Base-by-base conservation (phyloP, 2,329 filamentous ascomycete genomes). In the Xylariaceae sp. region DNA sequence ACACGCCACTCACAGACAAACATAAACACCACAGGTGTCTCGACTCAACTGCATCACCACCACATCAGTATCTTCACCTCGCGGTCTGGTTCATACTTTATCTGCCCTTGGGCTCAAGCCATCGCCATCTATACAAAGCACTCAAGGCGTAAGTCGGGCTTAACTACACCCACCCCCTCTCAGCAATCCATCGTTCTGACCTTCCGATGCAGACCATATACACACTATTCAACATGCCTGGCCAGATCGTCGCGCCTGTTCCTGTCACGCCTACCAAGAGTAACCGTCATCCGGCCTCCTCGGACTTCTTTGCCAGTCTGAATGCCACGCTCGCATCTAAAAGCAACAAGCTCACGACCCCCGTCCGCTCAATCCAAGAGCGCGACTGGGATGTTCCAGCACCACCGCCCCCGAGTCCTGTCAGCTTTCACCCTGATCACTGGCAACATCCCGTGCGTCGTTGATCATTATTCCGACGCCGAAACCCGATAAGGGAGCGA, bases 361-460 rank as follows among this genome's bases (percentile, higher is more conserved):
- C 79, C 0, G 71, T 76, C 57, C 78, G 75, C 60, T 71, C 73
- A 59, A 80, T 81, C 62, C 74, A 74, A 58, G 78, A 83, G 63
- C 72, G 80, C 54, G 82, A 85, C 68, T 86, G 84, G 71, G 75
- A 76, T 30, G 81, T 85, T 18, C 83, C 83, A n/a, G 81, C 83
- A 13, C 80, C 83, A 39, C 83, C 83, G 12, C 83, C 83, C 18
- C 81, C 83, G 12, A 84, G 80, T 61, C 83, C 83, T 7, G 80
- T 86, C 65, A 80, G 79, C 70, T 85, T 84, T 65, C 76, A 79
- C 29, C 68, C 72, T 21, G 80, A 84, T 53, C 75, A 79, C 66
- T 83, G 81, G 80, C 72, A 76, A 49, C 67, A 70, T 34, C 65
- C 67, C 19, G 51, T 69, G 42, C 68, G 65, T 57, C 67, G 64